Percentiles rank a stretch among this genome's conserved stretches.
These are phyloP conservation scores for Gracilaria gracilis DNA, from an alignment of 23 red algal species.

Conservation along the genomic window DNA sequence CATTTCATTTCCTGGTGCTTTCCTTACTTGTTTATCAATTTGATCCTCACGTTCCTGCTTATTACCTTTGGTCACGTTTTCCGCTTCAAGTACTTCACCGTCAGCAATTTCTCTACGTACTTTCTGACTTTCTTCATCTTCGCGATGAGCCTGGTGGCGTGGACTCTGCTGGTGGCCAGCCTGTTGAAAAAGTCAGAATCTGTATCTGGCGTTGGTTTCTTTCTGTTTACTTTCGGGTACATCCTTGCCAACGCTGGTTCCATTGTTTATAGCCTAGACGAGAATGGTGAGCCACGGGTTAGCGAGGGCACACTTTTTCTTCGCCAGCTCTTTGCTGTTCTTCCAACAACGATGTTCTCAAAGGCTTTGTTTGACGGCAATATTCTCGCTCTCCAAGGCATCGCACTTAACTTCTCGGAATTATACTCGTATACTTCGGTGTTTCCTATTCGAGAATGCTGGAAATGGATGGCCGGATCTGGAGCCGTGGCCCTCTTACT, in stretches of 20 bases:
- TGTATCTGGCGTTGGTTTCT: constrained; percentile 68
- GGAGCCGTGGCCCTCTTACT: constrained; percentile 58
- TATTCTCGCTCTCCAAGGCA: constrained; percentile 61
- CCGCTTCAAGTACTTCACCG: constrained; percentile 80
- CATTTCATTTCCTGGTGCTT: constrained; percentile 83
- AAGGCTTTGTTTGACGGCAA: constrained; percentile 80
- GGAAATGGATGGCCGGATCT: constrained; percentile 93
- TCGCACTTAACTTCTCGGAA: constrained; percentile 31
- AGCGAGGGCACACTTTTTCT: constrained; percentile 67
- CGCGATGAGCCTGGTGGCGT: constrained; percentile 71
- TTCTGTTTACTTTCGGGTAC: constrained; percentile 86
- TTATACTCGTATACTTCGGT: constrained; percentile 55
- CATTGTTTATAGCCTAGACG: constrained; percentile 77
- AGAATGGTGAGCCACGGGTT: constrained; percentile 67
- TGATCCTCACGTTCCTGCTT: constrained; percentile 71
- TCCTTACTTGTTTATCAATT: constrained; percentile 61
- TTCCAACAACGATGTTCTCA: constrained; percentile 83
- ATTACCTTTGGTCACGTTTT: constrained; percentile 89
- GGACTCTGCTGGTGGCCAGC: constrained; percentile 78
- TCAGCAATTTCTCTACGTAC: constrained; percentile 65
- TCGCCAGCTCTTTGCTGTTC: constrained; percentile 85
- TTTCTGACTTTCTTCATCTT: constrained; percentile 93
- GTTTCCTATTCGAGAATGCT: constrained; percentile 88
- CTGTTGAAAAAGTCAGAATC: constrained; percentile 41
- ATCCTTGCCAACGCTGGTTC: constrained; percentile 52